Base-by-base conservation (phyloP, 257 asterid genomes). In the Nicotiana sylvestris region DNA sequence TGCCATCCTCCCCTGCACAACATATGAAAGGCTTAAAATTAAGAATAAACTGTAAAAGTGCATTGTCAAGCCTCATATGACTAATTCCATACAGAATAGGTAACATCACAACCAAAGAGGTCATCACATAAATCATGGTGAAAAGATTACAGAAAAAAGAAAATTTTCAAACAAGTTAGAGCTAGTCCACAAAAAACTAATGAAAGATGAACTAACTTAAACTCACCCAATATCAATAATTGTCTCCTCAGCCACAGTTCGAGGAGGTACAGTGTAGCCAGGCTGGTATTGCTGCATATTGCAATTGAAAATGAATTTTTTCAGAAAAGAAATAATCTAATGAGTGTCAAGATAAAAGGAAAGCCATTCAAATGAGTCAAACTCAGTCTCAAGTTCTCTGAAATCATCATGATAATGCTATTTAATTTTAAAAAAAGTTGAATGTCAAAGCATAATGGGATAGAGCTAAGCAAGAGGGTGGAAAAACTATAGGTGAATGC, bases 1-100 rank as follows among this genome's bases (percentile, higher is more conserved):
- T 95, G 98, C 99, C 99, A 97, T 70, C 97, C 97, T 87, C 99
- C 98, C 62, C 99, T 97, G 85, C 49, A 79, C 81, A 51, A 82
- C 37, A 78, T n/a, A 65, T 7, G 27, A 55, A 43, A 74, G 29
- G 69, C 65, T 83, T 18, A 56, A 55, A 87, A 82, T 68, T 49
- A 83, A 83, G n/a, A 37, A 33, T 79, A 57, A 82, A 29, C n/a
- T 30, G 1, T 72, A 53, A 6, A 66, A 2, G 39, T 0, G n/a
- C 5, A 29, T 51, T 1, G 13, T 70, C 61, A 46, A 72, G 58
- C 39, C 39, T 49, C 21, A 21, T 62, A 2, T 12, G 62, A 27
- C 27, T 74, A 74, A 49, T 51, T 49, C 43, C 27, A 51, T 15
- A 4, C 25, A 0, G 1, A 74, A 43, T 7, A 74, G 80, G 27